Evolutionary conservation across 148 eudicot species (phyloP), one percentile per base, ranked within the genome.

Genomic region (Drosera capensis): DNA sequence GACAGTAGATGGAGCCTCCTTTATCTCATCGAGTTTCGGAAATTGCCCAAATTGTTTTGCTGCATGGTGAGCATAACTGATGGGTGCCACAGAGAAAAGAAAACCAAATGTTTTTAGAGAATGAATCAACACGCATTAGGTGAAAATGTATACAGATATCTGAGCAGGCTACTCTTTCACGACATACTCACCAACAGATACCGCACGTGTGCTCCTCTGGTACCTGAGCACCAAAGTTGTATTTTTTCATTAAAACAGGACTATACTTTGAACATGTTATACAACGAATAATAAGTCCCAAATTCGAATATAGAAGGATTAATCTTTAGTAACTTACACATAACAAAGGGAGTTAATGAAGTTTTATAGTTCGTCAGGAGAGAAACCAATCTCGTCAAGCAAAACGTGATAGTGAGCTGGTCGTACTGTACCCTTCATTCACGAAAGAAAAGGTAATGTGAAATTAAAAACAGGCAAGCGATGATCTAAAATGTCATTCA

Each of bases 301-400:
- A n/a, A n/a, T n/a, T n/a, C n/a, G n/a, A n/a, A n/a, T n/a, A n/a
- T n/a, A 35, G 46, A 48, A 5, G 39, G 25, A 45, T 14, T 36
- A 11, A 42, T 25, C 45, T 25, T 18, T 13, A 25, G 51, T 49
- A 49, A 42, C 88, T 75, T 77, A 92, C 99, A 79, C 92, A 23
- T 90, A 90, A 56, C 85, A 85, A 46, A 92, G 69, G 18, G 94
- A 62, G 68, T 73, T 84, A 49, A 92, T 67, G 35, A 92, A 64
- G 50, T 71, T 81, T 59, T 92, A 88, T 48, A 92, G 80, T 23
- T 76, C 76, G 56, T 92, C 86, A 1, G 94, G 77, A 19, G 86
- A 68, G 75, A 92, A 92, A 60, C 99, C 99, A 46, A 92, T 92
- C 68, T 92, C 99, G 61, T 92, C 88, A 28, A 92, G 67, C 78